Conservation (phyloP, 768 basidiomycete genomes). For the Chalciporus chontae region DNA sequence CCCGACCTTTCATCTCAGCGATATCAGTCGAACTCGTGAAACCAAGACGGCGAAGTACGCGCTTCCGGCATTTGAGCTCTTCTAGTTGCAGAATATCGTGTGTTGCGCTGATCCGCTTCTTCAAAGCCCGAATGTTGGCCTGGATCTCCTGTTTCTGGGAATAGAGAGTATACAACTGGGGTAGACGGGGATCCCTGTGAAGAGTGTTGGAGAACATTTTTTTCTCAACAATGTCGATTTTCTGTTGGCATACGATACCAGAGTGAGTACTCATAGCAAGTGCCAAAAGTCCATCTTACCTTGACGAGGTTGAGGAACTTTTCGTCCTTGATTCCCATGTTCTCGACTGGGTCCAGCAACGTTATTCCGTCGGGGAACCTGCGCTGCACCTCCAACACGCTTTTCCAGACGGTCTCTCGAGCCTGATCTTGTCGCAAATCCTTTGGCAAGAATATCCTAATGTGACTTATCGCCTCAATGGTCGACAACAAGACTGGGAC, state of each 20-base stretch:
- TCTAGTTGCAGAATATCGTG: slow-evolving; percentile 93
- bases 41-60: slow-evolving; percentile 85
- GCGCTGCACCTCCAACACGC: slow-evolving; percentile 84
- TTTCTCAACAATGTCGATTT: slow-evolving; percentile 88
- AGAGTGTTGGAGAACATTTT: slow-evolving; percentile 79
- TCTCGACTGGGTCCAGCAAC: slow-evolving; percentile 85
- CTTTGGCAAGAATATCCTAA: slow-evolving; percentile 87
- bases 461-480: slow-evolving; percentile 78
- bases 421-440: slow-evolving; percentile 75
- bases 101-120: slow-evolving; percentile 84
- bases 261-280: not conserved
- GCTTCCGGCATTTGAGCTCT: slow-evolving; percentile 93
- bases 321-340: slow-evolving; percentile 95
- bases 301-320: slow-evolving; percentile 85
- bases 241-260: slow-evolving; percentile 41
- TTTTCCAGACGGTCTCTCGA: slow-evolving; percentile 86
- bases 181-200: slow-evolving; percentile 72
- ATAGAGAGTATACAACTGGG: slow-evolving; percentile 79
- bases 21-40: slow-evolving; percentile 90
- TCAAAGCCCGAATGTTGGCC: slow-evolving; percentile 68
- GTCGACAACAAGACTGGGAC: slow-evolving; percentile 88
- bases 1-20: slow-evolving; percentile 96
- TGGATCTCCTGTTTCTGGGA: slow-evolving; percentile 69
- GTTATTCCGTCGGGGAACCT: slow-evolving; percentile 87
- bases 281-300: slow-evolving; percentile 38